These are phyloP conservation scores for Castanopsis chinensis DNA, from an alignment of 306 rosid genomes.

Conservation along the genomic window DNA sequence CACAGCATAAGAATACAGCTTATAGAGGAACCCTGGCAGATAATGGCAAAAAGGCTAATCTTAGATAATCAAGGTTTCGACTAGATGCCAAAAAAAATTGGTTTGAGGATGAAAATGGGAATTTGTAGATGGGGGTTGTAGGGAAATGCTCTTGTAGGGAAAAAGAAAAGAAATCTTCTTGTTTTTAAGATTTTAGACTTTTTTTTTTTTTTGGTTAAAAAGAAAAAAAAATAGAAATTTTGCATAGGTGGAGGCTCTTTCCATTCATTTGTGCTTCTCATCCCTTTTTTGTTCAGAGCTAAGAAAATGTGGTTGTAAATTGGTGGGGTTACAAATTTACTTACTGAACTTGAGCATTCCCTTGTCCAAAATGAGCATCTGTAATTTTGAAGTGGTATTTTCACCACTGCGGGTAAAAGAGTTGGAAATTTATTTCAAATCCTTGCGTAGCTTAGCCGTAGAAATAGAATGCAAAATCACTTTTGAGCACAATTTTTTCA, in stretches of 20 bases:
- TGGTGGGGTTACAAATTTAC: constrained; percentile 72
- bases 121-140: constrained; percentile 38
- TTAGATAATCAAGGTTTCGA: constrained; percentile 26
- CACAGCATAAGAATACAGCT: constrained; percentile 38
- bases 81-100: constrained; percentile 42
- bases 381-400: constrained; percentile 63
- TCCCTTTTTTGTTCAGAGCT: constrained; percentile 23
- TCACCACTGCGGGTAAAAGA: constrained; percentile 59
- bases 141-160: constrained; percentile 46
- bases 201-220: constrained; percentile 24
- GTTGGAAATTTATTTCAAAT: constrained; percentile 29
- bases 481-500: no score
- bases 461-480: not conserved
- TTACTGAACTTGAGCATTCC: constrained; percentile 48
- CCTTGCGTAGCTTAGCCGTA: not conserved
- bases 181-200: constrained; percentile 18
- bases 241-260: constrained; percentile 54
- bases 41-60: constrained; percentile 32
- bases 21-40: constrained; percentile 26
- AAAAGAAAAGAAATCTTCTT: constrained; percentile 25
- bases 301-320: constrained; percentile 54
- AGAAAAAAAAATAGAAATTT: constrained; percentile 53
- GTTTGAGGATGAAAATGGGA: constrained; percentile 38
- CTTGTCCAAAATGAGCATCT: constrained; percentile 52
- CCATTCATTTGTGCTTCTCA: constrained; percentile 31